Percentiles rank a stretch among this genome's conserved stretches.
phyloP scores from a whole-genome alignment of 495 filamentous ascomycete species.

The Aspergillus biplanus region DNA sequence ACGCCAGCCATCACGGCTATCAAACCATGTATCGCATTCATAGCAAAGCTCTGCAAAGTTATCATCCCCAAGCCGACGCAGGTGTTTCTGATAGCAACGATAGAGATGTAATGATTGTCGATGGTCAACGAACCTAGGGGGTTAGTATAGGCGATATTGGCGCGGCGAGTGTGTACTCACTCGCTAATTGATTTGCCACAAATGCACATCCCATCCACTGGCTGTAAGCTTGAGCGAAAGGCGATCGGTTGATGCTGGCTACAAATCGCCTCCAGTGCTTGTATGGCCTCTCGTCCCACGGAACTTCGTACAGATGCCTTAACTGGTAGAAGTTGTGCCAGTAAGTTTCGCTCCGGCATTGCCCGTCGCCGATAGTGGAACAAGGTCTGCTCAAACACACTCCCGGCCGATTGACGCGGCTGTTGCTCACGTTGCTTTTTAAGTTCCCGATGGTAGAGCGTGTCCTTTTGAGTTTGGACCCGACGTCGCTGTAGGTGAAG shows the following conservation, averaged over 20 bases:
- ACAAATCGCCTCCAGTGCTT: conserved; percentile 17
- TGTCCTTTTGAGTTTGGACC: conserved; percentile 4
- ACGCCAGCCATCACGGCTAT: conserved; percentile 14
- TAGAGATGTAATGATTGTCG: conserved; percentile 23
- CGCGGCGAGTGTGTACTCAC: background rate
- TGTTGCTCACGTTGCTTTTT: background rate
- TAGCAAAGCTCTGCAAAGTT: conserved; percentile 21
- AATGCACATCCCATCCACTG: conserved; percentile 12
- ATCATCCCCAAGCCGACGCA: conserved; percentile 2
- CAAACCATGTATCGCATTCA: conserved; percentile 23
- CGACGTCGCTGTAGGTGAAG: conserved; percentile 9
- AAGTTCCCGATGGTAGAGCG: conserved; percentile 9
- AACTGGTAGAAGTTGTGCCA: conserved; percentile 15
- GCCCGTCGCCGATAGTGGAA: conserved; percentile 20
- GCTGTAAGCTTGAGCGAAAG: conserved; percentile 14
- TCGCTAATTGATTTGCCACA: conserved; percentile 15
- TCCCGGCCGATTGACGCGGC: too few species aligned
- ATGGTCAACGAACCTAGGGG: conserved; percentile 13
- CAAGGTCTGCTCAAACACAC: conserved; percentile 7
- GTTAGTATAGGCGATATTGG: conserved; percentile 7
- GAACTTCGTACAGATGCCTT: conserved; percentile 12
- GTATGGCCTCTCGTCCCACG: conserved; percentile 7
- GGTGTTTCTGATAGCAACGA: conserved; percentile 12
- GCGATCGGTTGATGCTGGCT: conserved; percentile 12
- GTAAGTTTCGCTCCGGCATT: conserved; percentile 21